Conservation (phyloP, 306 rosid genomes). For the Prunus fruticosa region DNA sequence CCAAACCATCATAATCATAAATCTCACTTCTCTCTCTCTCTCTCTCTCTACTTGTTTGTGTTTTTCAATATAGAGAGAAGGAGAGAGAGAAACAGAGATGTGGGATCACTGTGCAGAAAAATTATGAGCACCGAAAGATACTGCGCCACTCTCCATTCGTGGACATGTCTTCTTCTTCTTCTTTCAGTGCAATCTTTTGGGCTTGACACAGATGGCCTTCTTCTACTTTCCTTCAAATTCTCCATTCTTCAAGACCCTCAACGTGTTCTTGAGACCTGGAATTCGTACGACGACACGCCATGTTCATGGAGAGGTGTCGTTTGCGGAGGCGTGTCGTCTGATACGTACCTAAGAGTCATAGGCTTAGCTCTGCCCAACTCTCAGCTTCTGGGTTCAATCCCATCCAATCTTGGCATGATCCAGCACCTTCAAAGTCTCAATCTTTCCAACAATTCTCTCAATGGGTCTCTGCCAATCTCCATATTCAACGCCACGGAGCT, state of each 20-base stretch:
- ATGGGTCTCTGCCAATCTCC: slow-evolving; percentile 67
- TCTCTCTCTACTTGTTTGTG: slow-evolving; percentile 6
- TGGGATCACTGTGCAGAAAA: slow-evolving; percentile 26
- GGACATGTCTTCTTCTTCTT: slow-evolving; percentile 19
- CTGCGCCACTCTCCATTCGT: slow-evolving; percentile 15
- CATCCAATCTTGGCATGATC: slow-evolving; percentile 67
- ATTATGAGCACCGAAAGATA: slow-evolving; percentile 38
- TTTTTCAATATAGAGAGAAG: background rate
- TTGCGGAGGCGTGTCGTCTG: slow-evolving; percentile 21
- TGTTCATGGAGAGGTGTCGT: slow-evolving; percentile 82
- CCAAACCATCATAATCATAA: slow-evolving; percentile 23
- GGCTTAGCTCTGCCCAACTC: slow-evolving; percentile 54
- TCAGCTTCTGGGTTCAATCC: slow-evolving; percentile 61
- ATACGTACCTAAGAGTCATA: slow-evolving; percentile 34
- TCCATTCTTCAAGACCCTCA: slow-evolving; percentile 64
- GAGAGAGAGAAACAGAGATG: slow-evolving; percentile 33
- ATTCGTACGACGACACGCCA: slow-evolving; percentile 48
- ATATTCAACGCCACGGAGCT: slow-evolving; percentile 58
- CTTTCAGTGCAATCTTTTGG: slow-evolving; percentile 27
- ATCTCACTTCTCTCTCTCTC: slow-evolving; percentile 22
- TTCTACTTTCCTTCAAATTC: slow-evolving; percentile 62
- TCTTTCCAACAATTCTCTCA: slow-evolving; percentile 76
- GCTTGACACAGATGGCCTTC: slow-evolving; percentile 54
- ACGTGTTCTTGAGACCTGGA: slow-evolving; percentile 46
- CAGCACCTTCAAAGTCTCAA: slow-evolving; percentile 62